Conservation (phyloP, 2,329 filamentous ascomycete species). For the Cylindrodendrum hubeiense region DNA sequence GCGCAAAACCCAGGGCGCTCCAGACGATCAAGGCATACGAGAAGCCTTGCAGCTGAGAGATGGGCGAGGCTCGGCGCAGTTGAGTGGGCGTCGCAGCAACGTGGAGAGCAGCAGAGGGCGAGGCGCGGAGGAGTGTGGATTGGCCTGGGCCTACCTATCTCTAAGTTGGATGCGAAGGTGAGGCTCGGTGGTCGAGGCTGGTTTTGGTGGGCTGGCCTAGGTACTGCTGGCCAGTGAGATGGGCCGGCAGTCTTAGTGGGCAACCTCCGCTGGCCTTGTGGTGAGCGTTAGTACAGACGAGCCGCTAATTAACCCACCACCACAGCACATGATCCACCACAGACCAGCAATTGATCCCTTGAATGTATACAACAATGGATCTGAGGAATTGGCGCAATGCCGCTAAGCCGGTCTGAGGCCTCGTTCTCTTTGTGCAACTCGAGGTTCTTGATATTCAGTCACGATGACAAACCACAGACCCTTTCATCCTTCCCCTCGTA, state of each 20-base stretch:
- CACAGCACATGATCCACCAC: conserved; percentile 12
- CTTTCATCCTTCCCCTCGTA: background rate
- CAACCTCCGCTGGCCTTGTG: background rate
- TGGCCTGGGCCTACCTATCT: conserved; percentile 23
- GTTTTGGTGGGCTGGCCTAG: conserved; percentile 22
- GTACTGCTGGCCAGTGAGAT: conserved; percentile 18
- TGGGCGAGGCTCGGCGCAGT: background rate
- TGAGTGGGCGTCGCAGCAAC: conserved; percentile 5
- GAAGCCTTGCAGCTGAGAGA: background rate
- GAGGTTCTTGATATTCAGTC: background rate
- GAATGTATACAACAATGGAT: background rate
- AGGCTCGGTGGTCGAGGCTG: conserved; percentile 28
- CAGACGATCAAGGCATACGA: conserved; percentile 20
- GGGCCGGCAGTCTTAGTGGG: conserved; percentile 14
- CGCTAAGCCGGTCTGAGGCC: background rate
- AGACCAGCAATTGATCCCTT: background rate
- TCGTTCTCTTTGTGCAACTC: background rate
- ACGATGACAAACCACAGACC: background rate
- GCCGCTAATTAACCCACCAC: conserved; percentile 6
- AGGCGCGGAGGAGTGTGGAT: conserved; percentile 18
- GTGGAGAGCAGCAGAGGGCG: conserved; percentile 8
- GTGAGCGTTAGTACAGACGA: background rate
- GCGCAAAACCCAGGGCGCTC: conserved; percentile 1
- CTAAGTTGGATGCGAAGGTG: conserved; percentile 31
- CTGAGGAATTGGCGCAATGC: background rate